Base-by-base conservation (phyloP, 1,284 basidiomycete species). In the Inonotus hispidus region DNA sequence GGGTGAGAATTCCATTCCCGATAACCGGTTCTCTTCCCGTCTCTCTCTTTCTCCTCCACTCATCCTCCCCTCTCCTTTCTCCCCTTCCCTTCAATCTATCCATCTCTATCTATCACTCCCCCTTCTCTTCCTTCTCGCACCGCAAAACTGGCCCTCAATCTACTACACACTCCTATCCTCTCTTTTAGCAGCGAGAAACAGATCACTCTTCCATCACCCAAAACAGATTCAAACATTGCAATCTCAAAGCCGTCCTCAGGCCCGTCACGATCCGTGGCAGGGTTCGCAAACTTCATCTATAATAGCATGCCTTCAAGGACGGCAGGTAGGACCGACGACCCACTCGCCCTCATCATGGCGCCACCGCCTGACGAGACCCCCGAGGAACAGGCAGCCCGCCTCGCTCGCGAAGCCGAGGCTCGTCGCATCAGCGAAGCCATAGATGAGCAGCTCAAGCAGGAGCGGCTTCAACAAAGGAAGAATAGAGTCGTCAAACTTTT, bases 401-500 rank as follows among this genome's bases (percentile, higher is more conserved):
- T 82, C 27, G 71, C 72, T 13, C 68, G 69, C 13, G 74, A 77
- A 53, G 74, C 77, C 53, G 79, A 82, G 46, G 81, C 82, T 0
- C 67, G 73, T 53, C 72, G 73, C 58, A 71, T 78, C 63, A 78
- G 74, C 61, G 77, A 68, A 59, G 77, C 81, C 63, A 88, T 89
- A 45, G 87, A 88, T 69, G 78, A 81, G 55, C 71, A 72, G 23
- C 73, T 88, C 60, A 72, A 75, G 64, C 80, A 81, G 64, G 69
- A 79, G 69, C 82, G 79, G 66, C 68, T 69, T 1, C 67, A 79
- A 52, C 83, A 87, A 29, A 78, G 77, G 67, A 78, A 81, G 66
- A 82, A 77, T 65, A 81, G 78, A 68, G 81, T 81, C 8, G 75
- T 85, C 59, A 87, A 86, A 71, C 77, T 89, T 35, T 74, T 88